Evolutionary conservation across 352 stramenopile genomes (phyloP).

Genomic region (Pythium grandisporangium): DNA sequence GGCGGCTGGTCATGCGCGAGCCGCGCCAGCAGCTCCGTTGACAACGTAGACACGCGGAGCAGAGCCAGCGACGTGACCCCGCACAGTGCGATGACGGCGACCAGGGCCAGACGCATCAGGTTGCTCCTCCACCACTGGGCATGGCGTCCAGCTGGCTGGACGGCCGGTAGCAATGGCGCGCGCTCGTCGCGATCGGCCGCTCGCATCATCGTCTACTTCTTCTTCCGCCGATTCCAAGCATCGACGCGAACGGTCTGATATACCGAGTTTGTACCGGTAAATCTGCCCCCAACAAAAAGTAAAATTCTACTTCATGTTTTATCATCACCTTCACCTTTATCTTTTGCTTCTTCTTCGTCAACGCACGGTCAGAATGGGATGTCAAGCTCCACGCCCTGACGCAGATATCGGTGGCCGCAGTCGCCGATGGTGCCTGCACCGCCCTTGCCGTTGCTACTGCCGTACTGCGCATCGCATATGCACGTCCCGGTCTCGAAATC

Average conservation of each 20-base stretch:
- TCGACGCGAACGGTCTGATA: too few species aligned
- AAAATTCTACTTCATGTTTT: too few species aligned
- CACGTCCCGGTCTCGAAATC: slow-evolving; percentile 57
- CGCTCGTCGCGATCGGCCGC: not conserved
- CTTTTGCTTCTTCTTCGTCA: too few species aligned
- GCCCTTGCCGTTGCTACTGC: slow-evolving; percentile 63
- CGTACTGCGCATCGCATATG: slow-evolving; percentile 49
- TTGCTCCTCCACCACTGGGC: too few species aligned
- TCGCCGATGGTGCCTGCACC: slow-evolving; percentile 52
- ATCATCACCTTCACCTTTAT: too few species aligned
- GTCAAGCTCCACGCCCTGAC: too few species aligned
- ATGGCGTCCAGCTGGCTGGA: too few species aligned
- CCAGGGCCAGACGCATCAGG: slow-evolving; percentile 3
- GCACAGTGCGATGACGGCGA: slow-evolving; percentile 24
- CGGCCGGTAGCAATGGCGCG: slow-evolving; percentile 5
- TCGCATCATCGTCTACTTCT: not conserved
- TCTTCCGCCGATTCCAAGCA: too few species aligned
- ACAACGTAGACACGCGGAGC: slow-evolving; percentile 25
- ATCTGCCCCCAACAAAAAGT: too few species aligned
- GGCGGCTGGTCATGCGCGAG: too few species aligned
- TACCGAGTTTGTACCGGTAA: too few species aligned
- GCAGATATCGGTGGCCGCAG: slow-evolving; percentile 47
- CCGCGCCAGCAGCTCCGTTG: slow-evolving; percentile 24
- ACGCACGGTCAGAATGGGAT: too few species aligned
- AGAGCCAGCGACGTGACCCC: slow-evolving; percentile 23